Evolutionary conservation across 768 basidiomycete species (phyloP).

Genomic region (Tulasnella sp.): DNA sequence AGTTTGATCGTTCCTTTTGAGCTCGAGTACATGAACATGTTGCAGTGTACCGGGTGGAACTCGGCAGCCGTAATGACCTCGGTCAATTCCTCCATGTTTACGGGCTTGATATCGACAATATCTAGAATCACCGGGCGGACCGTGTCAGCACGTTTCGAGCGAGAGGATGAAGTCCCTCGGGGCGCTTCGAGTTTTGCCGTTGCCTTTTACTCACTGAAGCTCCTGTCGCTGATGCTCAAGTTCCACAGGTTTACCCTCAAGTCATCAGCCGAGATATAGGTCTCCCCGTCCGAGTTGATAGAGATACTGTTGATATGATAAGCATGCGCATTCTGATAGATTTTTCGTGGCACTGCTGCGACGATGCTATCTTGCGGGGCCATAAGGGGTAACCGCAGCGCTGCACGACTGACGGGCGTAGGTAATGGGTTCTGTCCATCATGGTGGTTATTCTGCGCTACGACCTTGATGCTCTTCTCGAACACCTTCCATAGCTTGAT

Average conservation of each 20-base stretch:
- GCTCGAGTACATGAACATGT: conserved; percentile 99
- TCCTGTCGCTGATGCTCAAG: conserved; percentile 96
- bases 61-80: conserved; percentile 99
- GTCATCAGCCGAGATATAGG: conserved; percentile 99
- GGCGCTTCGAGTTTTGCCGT: not conserved
- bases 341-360: conserved; percentile 96
- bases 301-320: conserved; percentile 99
- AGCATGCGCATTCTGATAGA: conserved; percentile 98
- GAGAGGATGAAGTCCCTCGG: not conserved
- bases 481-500: conserved; percentile 99
- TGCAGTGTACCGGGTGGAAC: conserved; percentile 97
- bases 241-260: conserved; percentile 98
- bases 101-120: conserved; percentile 99
- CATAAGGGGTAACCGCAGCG: conserved; percentile 88
- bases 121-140: conserved; percentile 55
- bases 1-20: conserved; percentile 99
- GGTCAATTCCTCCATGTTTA: conserved; percentile 99
- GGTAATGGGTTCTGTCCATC: conserved; percentile 67
- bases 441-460: conserved; percentile 93
- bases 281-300: conserved; percentile 99
- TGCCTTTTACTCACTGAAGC: conserved; percentile 77
- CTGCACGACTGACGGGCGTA: conserved; percentile 58
- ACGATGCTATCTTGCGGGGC: conserved; percentile 95
- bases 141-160: not conserved
- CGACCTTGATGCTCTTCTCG: conserved; percentile 93